phyloP scores from a whole-genome alignment of 257 asterid species.

The Petunia secreta region DNA sequence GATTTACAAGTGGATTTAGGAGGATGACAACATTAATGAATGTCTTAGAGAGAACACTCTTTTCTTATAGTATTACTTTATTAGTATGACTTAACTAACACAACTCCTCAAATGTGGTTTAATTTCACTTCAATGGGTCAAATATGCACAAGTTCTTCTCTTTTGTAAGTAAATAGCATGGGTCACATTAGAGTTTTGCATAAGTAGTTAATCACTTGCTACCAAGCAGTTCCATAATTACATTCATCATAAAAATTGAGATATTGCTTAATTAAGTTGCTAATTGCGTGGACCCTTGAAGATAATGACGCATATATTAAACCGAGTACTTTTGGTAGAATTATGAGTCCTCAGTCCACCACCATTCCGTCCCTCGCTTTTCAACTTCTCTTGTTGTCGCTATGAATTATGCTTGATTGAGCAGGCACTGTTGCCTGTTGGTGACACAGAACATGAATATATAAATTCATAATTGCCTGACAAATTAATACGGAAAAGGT shows the following conservation, averaged over 20 bases:
- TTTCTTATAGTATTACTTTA: too few species aligned
- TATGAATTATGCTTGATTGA: slow-evolving; percentile 11
- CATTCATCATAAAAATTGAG: too few species aligned
- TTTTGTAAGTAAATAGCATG: too few species aligned
- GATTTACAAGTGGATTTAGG: too few species aligned
- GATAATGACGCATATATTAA: neutral
- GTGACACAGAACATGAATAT: too few species aligned
- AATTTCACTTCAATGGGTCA: too few species aligned
- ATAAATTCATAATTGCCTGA: neutral
- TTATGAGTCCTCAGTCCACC: neutral
- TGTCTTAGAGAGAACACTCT: too few species aligned
- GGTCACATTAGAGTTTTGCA: too few species aligned
- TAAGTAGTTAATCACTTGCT: neutral
- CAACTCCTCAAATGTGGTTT: too few species aligned
- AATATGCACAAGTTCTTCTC: too few species aligned
- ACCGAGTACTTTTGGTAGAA: neutral
- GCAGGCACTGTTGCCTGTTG: neutral
- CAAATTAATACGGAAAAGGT: neutral
- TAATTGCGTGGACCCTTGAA: neutral
- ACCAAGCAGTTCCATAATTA: neutral
- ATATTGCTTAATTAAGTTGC: neutral
- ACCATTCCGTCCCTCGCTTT: neutral
- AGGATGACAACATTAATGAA: too few species aligned
- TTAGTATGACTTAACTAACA: too few species aligned
- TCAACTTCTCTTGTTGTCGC: neutral